Percentiles rank a stretch among this genome's conserved stretches.
Evolutionary conservation across 352 stramenopile species (phyloP).

Genomic region (Phytopythium delawarense): DNA sequence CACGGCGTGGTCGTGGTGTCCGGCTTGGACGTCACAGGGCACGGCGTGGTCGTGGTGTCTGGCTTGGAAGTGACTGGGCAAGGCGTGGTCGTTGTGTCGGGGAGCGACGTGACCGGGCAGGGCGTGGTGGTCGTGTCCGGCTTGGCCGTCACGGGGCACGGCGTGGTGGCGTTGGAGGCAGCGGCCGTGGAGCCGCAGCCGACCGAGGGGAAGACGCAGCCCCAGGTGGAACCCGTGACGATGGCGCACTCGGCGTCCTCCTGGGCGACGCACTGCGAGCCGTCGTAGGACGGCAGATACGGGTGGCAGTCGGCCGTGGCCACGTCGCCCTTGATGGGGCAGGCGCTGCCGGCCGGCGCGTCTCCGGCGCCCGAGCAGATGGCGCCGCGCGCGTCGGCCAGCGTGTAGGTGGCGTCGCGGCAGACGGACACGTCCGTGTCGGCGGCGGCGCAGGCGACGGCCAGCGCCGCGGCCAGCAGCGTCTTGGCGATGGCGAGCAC

Average conservation of each 20-base stretch:
- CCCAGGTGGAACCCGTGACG: slow-evolving; percentile 26
- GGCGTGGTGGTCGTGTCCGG: slow-evolving; percentile 9
- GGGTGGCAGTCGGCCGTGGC: slow-evolving; percentile 35
- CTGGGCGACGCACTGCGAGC: slow-evolving; percentile 23
- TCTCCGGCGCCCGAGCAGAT: slow-evolving; percentile 15
- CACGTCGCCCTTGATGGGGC: slow-evolving; percentile 29
- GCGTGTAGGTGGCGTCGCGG: slow-evolving; percentile 36
- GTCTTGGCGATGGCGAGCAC: slow-evolving; percentile 8
- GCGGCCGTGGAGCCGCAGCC: slow-evolving; percentile 10
- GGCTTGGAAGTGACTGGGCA: slow-evolving; percentile 9
- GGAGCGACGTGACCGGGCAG: slow-evolving; percentile 7
- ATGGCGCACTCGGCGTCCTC: slow-evolving; percentile 44
- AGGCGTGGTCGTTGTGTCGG: slow-evolving; percentile 7
- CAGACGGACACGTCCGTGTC: slow-evolving; percentile 35
- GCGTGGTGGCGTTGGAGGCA: background rate
- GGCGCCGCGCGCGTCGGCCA: slow-evolving; percentile 15
- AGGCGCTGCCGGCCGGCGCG: slow-evolving; percentile 1
- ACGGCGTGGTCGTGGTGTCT: slow-evolving; percentile 6
- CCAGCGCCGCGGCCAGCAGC: slow-evolving; percentile 18
- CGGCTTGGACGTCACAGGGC: background rate
- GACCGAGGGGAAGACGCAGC: slow-evolving; percentile 31
- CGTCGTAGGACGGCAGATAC: slow-evolving; percentile 34
- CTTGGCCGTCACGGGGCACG: slow-evolving; percentile 1
- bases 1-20: background rate
- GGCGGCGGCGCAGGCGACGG: slow-evolving; percentile 7